A percentile compares a stretch with the other conserved stretches of the same genome.
Evolutionary conservation across 2,329 filamentous ascomycete species (phyloP).

Genomic region (Penicillium sp.): DNA sequence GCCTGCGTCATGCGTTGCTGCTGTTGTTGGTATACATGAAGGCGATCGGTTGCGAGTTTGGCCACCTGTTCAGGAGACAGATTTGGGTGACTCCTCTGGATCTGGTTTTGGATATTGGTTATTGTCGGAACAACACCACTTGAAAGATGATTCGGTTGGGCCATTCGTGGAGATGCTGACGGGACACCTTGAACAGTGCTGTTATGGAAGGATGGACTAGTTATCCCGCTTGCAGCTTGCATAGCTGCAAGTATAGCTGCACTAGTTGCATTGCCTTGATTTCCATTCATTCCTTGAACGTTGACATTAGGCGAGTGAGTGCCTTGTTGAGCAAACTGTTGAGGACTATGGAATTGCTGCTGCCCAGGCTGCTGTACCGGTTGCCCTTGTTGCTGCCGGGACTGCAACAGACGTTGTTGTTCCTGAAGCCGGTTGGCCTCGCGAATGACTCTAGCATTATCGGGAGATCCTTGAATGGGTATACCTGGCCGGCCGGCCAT

Average conservation of each 20-base stretch:
- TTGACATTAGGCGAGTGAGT: slow-evolving; percentile 45
- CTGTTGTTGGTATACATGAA: slow-evolving; percentile 41
- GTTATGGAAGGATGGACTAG: slow-evolving; percentile 42
- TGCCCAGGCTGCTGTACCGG: slow-evolving; percentile 32
- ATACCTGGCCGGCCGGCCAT: slow-evolving; percentile 36
- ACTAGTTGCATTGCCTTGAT: slow-evolving; percentile 26
- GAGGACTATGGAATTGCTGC: slow-evolving; percentile 40
- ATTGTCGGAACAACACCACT: slow-evolving; percentile 54
- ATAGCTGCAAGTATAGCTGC: slow-evolving; percentile 43
- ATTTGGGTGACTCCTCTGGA: slow-evolving; percentile 50
- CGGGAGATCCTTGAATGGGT: slow-evolving; percentile 53
- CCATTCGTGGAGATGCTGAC: slow-evolving; percentile 45
- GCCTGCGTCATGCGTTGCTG: slow-evolving; percentile 48
- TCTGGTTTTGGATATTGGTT: slow-evolving; percentile 50
- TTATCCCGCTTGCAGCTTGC: slow-evolving; percentile 40
- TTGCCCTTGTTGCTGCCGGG: slow-evolving; percentile 38
- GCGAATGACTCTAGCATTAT: slow-evolving; percentile 45
- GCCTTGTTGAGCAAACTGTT: slow-evolving; percentile 44
- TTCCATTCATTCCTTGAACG: slow-evolving; percentile 22
- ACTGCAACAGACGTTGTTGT: slow-evolving; percentile 60
- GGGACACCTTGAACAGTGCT: slow-evolving; percentile 37
- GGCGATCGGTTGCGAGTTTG: slow-evolving; percentile 49
- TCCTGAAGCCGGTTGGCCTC: slow-evolving; percentile 47
- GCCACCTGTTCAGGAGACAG: slow-evolving; percentile 53
- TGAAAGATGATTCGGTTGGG: slow-evolving; percentile 48